phyloP scores from a whole-genome alignment of 1,284 basidiomycete genomes.

The Schizophyllum commune region DNA sequence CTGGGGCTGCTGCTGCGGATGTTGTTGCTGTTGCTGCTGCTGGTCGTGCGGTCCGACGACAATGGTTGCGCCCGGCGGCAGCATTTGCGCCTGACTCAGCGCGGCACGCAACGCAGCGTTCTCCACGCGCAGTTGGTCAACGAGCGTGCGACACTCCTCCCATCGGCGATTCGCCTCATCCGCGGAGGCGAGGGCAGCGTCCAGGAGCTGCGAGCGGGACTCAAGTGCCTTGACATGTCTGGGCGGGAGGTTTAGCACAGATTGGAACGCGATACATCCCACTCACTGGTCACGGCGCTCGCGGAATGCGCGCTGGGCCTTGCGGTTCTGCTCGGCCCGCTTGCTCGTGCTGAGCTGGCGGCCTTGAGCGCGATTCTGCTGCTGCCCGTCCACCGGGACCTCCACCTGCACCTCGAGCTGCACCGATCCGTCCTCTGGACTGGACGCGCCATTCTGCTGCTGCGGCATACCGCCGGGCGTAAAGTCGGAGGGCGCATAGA shows the following conservation, averaged over 20 bases:
- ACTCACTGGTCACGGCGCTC: conserved; percentile 78
- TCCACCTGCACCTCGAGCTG: conserved; percentile 18
- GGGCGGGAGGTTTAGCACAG: conserved; percentile 6
- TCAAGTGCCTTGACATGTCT: conserved; percentile 82
- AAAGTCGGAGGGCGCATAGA: conserved; percentile 37
- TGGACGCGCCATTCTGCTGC: conserved; percentile 11
- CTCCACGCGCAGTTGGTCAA: conserved; percentile 75
- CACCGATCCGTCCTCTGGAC: conserved; percentile 15
- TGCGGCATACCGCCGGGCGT: conserved; percentile 45
- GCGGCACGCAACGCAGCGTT: conserved; percentile 56
- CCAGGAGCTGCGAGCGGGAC: conserved; percentile 71
- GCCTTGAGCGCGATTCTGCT: conserved; percentile 14
- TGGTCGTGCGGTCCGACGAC: background rate
- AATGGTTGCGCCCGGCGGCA: conserved; percentile 17
- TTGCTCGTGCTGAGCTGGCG: conserved; percentile 67
- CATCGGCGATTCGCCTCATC: conserved; percentile 80
- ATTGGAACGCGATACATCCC: background rate
- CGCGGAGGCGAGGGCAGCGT: conserved; percentile 72
- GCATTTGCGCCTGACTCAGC: conserved; percentile 32
- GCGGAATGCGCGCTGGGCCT: conserved; percentile 78
- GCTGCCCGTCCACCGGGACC: conserved; percentile 21
- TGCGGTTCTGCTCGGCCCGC: conserved; percentile 80
- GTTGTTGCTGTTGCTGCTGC: background rate
- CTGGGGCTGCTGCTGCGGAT: background rate
- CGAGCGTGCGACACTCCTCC: conserved; percentile 77